Percentiles rank a stretch among this genome's conserved stretches.
Evolutionary conservation across 1,284 basidiomycete species (phyloP).

Genomic region (Cryptococcus sp.): DNA sequence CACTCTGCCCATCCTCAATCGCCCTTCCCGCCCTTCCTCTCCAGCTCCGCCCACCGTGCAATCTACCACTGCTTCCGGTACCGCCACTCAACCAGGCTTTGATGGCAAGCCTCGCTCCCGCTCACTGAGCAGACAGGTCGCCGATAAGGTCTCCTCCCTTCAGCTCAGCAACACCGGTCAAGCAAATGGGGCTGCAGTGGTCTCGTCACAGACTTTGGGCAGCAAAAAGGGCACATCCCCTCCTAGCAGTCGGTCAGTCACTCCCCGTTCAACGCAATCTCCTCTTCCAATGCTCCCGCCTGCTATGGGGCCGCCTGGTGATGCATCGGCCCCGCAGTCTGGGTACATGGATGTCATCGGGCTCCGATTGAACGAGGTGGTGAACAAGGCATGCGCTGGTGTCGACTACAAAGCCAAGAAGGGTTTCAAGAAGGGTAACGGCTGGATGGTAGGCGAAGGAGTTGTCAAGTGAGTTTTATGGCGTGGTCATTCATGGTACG

Average conservation of each 20-base stretch:
- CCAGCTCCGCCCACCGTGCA: constrained; percentile 45
- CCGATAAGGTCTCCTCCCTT: constrained; percentile 34
- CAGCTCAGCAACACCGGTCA: constrained; percentile 12
- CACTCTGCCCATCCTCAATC: constrained; percentile 53
- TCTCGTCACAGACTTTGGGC: constrained; percentile 25
- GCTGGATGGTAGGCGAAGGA: constrained; percentile 48
- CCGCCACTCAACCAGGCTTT: background rate
- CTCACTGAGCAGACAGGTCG: constrained; percentile 36
- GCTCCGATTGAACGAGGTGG: constrained; percentile 50
- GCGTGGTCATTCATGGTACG: background rate
- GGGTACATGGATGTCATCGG: constrained; percentile 54
- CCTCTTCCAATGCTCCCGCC: constrained; percentile 16
- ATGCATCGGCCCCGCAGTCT: constrained; percentile 22
- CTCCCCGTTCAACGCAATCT: constrained; percentile 27
- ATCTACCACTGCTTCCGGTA: constrained; percentile 22
- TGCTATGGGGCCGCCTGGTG: constrained; percentile 4
- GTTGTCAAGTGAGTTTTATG: constrained; percentile 47
- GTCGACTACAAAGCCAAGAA: constrained; percentile 52
- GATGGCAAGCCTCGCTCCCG: constrained; percentile 31
- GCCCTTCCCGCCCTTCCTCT: constrained; percentile 50
- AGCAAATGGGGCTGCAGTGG: constrained; percentile 15
- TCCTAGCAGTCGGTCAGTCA: constrained; percentile 32
- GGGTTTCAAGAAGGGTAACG: constrained; percentile 49
- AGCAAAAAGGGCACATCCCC: constrained; percentile 29
- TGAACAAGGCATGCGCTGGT: constrained; percentile 51